Conservation (phyloP, 768 basidiomycete genomes). For the Calocybe cyanea region DNA sequence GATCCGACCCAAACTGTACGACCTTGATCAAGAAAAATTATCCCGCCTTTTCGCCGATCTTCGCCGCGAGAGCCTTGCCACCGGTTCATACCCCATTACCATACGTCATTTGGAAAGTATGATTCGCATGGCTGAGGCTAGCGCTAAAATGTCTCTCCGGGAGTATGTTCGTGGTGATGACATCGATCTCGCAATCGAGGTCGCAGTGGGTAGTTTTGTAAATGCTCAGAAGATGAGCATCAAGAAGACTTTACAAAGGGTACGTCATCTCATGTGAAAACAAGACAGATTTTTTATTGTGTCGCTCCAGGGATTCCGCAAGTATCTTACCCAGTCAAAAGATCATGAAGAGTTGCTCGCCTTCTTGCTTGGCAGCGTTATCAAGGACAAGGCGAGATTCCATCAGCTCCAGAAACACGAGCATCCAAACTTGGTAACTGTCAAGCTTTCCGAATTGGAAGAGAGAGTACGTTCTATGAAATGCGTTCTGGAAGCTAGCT, state of each 20-base stretch:
- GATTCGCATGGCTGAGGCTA: slow-evolving; percentile 99
- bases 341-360: slow-evolving; percentile 95
- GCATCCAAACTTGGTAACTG: slow-evolving; percentile 71
- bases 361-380: slow-evolving; percentile 88
- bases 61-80: slow-evolving; percentile 92
- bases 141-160: slow-evolving; percentile 95
- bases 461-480: slow-evolving; percentile 58
- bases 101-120: slow-evolving; percentile 97
- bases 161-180: slow-evolving; percentile 96
- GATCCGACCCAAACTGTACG: slow-evolving; percentile 88
- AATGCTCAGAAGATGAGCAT: slow-evolving; percentile 97
- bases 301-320: slow-evolving; percentile 77
- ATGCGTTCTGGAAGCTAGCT: not conserved
- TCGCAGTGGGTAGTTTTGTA: slow-evolving; percentile 92
- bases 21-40: slow-evolving; percentile 95
- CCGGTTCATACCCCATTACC: slow-evolving; percentile 98
- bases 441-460: slow-evolving; percentile 82
- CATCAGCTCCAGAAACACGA: slow-evolving; percentile 73
- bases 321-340: slow-evolving; percentile 92
- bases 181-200: slow-evolving; percentile 95
- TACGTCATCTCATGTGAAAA: slow-evolving; percentile 32
- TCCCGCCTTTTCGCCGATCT: slow-evolving; percentile 92
- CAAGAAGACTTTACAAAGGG: slow-evolving; percentile 95
- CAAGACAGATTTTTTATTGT: not conserved
- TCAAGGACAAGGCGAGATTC: slow-evolving; percentile 89